Conservation (phyloP, 352 stramenopile genomes). For the Phytopythium montanum region DNA sequence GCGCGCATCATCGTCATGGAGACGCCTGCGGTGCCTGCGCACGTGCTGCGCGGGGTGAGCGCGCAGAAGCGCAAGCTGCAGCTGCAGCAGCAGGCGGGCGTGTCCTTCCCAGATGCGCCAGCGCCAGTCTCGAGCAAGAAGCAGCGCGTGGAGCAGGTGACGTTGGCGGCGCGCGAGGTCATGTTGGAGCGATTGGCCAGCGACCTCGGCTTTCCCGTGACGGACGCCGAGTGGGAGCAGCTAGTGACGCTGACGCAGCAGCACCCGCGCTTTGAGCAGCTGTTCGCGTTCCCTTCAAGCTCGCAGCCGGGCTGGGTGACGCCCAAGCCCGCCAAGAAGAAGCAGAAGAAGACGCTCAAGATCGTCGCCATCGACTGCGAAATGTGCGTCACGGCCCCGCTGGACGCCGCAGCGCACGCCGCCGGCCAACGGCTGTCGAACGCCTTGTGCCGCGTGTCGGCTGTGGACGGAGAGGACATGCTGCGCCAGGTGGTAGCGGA, state of each 20-base stretch:
- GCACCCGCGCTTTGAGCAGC: constrained; percentile 49
- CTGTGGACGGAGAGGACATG: constrained; percentile 75
- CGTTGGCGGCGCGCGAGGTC: constrained; percentile 61
- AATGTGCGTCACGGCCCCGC: constrained; percentile 70
- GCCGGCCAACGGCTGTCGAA: constrained; percentile 27
- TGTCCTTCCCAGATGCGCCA: constrained; percentile 1
- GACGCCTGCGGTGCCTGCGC: neutral
- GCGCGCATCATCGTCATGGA: no score
- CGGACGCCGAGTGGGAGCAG: constrained; percentile 56
- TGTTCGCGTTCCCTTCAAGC: constrained; percentile 51
- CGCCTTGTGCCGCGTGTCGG: constrained; percentile 77
- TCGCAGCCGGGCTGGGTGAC: constrained; percentile 46
- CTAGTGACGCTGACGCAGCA: constrained; percentile 66
- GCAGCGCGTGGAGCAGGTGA: constrained; percentile 55
- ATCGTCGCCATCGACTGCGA: constrained; percentile 84
- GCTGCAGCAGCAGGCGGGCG: neutral
- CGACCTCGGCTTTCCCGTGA: constrained; percentile 52
- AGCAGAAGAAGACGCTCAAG: constrained; percentile 49
- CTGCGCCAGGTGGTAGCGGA: constrained; percentile 68
- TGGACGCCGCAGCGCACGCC: constrained; percentile 11
- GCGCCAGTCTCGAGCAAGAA: constrained; percentile 37
- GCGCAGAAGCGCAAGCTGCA: constrained; percentile 32
- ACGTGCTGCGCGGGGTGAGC: constrained; percentile 16
- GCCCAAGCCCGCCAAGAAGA: constrained; percentile 52
- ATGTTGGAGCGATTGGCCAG: constrained; percentile 62